Conservation (phyloP, 495 filamentous ascomycete species). For the Hyaloscypha variabilis region DNA sequence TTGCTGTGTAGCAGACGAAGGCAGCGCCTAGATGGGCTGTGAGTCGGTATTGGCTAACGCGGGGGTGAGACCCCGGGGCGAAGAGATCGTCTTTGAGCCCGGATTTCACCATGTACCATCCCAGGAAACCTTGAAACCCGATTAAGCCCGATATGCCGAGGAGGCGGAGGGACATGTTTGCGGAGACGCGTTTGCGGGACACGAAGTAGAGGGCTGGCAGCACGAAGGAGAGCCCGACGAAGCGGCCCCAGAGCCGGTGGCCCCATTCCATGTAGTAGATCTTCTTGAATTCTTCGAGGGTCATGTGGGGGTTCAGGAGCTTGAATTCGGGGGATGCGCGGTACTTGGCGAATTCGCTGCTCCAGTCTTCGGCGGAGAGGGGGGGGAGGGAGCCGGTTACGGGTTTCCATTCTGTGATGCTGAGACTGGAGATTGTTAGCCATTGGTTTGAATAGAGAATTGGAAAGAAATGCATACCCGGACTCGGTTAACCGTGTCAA, state of each 20-base stretch:
- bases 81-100: conserved; percentile 95
- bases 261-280: conserved; percentile 99
- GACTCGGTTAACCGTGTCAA: conserved; percentile 94
- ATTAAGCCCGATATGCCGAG: conserved; percentile 84
- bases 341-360: conserved; percentile 91
- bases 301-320: conserved; percentile 90
- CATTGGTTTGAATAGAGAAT: neutral
- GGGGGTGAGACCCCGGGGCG: conserved; percentile 83
- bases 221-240: conserved; percentile 88
- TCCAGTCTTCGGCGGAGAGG: conserved; percentile 74
- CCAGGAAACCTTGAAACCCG: conserved; percentile 92
- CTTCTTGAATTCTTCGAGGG: conserved; percentile 87
- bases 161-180: conserved; percentile 75
- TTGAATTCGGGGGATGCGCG: conserved; percentile 87
- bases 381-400: conserved; percentile 94
- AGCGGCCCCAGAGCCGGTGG: conserved; percentile 92
- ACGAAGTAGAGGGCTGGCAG: conserved; percentile 88
- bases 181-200: conserved; percentile 74
- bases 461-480: conserved; percentile 59
- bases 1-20: conserved; percentile 87
- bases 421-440: conserved; percentile 60
- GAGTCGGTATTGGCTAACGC: conserved; percentile 92
- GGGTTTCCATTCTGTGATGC: conserved; percentile 98
- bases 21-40: conserved; percentile 87
- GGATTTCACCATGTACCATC: conserved; percentile 99